Percentiles rank a stretch among this genome's conserved stretches.
phyloP scores from a whole-genome alignment of 768 basidiomycete species.

The Tulasnella sp. region DNA sequence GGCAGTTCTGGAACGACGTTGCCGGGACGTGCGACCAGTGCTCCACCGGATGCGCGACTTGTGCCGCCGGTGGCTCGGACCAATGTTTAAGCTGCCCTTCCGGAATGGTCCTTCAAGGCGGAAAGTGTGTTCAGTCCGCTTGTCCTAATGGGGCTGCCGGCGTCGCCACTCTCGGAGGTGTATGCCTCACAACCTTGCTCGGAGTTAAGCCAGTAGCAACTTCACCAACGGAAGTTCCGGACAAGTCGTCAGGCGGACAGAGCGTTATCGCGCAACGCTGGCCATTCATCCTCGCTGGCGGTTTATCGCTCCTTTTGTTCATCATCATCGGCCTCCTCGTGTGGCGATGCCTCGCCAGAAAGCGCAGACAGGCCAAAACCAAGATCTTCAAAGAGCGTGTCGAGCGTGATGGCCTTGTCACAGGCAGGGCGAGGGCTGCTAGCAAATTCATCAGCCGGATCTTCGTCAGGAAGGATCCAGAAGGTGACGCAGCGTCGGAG shows the following conservation, averaged over 20 bases:
- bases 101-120: slow-evolving; percentile 54
- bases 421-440: not conserved
- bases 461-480: not conserved
- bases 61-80: slow-evolving; percentile 61
- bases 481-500: not conserved
- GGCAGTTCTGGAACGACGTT: slow-evolving; percentile 67
- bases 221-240: slow-evolving; percentile 53
- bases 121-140: slow-evolving; percentile 59
- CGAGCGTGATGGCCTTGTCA: slow-evolving; percentile 10
- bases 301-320: slow-evolving; percentile 72
- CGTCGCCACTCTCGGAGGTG: slow-evolving; percentile 61
- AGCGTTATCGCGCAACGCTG: slow-evolving; percentile 40
- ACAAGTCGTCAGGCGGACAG: slow-evolving; percentile 44
- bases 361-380: slow-evolving; percentile 63
- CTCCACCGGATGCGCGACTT: slow-evolving; percentile 74
- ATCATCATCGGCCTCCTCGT: slow-evolving; percentile 61
- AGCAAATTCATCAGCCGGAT: slow-evolving; percentile 11
- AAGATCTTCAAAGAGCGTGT: slow-evolving; percentile 46
- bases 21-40: slow-evolving; percentile 61
- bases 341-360: slow-evolving; percentile 68
- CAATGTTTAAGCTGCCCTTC: slow-evolving; percentile 73
- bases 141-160: slow-evolving; percentile 51
- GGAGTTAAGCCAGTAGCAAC: slow-evolving; percentile 43
- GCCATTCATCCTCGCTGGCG: slow-evolving; percentile 84
- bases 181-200: slow-evolving; percentile 60